phyloP scores from a whole-genome alignment of 805 yeast genomes.

The Nakazawaea peltata region DNA sequence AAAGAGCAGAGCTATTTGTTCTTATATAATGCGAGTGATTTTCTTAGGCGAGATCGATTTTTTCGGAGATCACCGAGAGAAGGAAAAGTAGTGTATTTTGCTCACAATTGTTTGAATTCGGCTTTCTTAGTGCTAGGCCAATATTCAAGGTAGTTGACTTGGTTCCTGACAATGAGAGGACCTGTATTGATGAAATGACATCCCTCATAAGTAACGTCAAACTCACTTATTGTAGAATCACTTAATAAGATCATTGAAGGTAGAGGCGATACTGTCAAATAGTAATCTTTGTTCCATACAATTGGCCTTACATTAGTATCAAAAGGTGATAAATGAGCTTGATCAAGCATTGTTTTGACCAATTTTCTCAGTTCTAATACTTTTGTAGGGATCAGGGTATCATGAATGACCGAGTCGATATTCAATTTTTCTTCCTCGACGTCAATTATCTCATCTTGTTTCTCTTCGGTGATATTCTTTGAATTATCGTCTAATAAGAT shows the following conservation, averaged over 20 bases:
- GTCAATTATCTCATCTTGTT: slow-evolving; percentile 16
- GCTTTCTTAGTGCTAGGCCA: slow-evolving; percentile 49
- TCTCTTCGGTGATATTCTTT: slow-evolving; percentile 18
- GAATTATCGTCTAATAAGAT: slow-evolving; percentile 39
- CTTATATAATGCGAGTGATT: no score
- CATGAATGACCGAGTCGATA: slow-evolving; percentile 8
- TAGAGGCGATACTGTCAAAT: slow-evolving; percentile 65
- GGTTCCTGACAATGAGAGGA: slow-evolving; percentile 32
- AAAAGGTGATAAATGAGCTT: slow-evolving; percentile 84
- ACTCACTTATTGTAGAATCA: slow-evolving; percentile 65
- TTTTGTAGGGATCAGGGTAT: slow-evolving; percentile 31
- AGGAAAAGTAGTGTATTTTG: background rate
- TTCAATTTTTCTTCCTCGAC: slow-evolving; percentile 16
- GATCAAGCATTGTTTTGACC: slow-evolving; percentile 77
- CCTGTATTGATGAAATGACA: slow-evolving; percentile 76
- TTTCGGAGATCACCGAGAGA: slow-evolving; percentile 7
- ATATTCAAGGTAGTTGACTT: slow-evolving; percentile 68
- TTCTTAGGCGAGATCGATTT: no score
- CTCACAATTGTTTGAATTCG: slow-evolving; percentile 34
- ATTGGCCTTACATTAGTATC: slow-evolving; percentile 51
- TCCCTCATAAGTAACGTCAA: slow-evolving; percentile 74
- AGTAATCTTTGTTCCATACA: slow-evolving; percentile 61
- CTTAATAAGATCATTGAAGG: slow-evolving; percentile 61
- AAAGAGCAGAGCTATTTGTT: no score
- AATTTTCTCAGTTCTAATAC: slow-evolving; percentile 57